These are phyloP conservation scores for Pelargonium cotyledonis DNA, from an alignment of 441 rosid genomes.

Conservation along the genomic window DNA sequence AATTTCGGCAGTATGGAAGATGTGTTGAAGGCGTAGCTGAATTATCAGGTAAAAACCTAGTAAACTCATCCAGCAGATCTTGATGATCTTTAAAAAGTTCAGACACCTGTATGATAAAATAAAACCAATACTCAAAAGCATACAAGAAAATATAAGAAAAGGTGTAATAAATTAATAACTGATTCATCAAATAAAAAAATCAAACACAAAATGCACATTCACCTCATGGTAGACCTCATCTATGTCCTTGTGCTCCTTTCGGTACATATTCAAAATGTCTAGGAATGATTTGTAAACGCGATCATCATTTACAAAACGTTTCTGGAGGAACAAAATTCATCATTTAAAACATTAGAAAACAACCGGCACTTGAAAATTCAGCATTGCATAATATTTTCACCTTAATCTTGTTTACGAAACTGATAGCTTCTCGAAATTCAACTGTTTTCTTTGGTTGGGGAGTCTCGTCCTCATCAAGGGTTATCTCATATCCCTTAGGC, in stretches of 20 bases:
- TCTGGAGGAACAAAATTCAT: slow-evolving; percentile 43
- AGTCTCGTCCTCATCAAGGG: slow-evolving; percentile 71
- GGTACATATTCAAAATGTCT: slow-evolving; percentile 90
- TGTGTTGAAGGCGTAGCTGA: slow-evolving; percentile 56
- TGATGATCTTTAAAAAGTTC: slow-evolving; percentile 67
- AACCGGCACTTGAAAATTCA: slow-evolving; percentile 14
- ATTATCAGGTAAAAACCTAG: slow-evolving; percentile 81
- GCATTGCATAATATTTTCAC: slow-evolving; percentile 29
- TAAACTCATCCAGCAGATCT: slow-evolving; percentile 79
- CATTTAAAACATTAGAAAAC: slow-evolving; percentile 15
- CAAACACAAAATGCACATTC: slow-evolving; percentile 14
- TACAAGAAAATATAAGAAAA: neutral
- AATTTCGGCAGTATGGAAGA: slow-evolving; percentile 47
- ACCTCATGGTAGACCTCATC: slow-evolving; percentile 92
- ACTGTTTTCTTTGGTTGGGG: slow-evolving; percentile 80
- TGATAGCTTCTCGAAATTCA: slow-evolving; percentile 95
- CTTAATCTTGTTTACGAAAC: slow-evolving; percentile 97
- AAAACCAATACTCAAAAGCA: slow-evolving; percentile 9
- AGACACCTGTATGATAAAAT: slow-evolving; percentile 54
- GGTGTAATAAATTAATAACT: neutral
- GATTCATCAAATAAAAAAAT: slow-evolving; percentile 2
- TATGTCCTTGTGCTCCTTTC: slow-evolving; percentile 90
- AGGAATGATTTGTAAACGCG: slow-evolving; percentile 84
- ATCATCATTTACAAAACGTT: slow-evolving; percentile 90
- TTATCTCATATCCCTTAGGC: slow-evolving; percentile 96